These are phyloP conservation scores for Licmophora abbreviata DNA, from an alignment of 108 stramenopile genomes.

Conservation along the genomic window DNA sequence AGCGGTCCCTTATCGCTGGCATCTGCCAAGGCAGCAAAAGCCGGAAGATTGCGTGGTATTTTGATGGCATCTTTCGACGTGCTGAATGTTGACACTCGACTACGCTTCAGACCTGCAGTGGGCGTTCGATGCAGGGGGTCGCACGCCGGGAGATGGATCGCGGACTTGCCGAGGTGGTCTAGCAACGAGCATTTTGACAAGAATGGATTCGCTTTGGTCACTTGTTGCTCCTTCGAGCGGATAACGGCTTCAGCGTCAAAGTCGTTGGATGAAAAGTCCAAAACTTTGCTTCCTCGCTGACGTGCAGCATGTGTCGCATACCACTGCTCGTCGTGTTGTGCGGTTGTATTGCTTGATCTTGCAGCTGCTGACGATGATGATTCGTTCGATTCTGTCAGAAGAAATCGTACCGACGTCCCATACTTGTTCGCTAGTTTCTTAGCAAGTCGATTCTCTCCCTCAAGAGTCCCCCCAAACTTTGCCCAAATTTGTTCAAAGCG, in stretches of 20 bases:
- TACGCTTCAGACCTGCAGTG: background rate
- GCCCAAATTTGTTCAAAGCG: constrained; percentile 67
- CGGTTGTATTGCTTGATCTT: constrained; percentile 6
- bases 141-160: constrained; percentile 24
- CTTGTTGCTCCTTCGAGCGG: constrained; percentile 10
- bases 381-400: constrained; percentile 25
- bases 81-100: background rate
- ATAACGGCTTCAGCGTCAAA: constrained; percentile 69
- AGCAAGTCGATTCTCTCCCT: constrained; percentile 55
- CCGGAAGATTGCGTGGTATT: constrained; percentile 12
- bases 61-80: constrained; percentile 11
- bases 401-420: constrained; percentile 47
- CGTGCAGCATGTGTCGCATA: too few relatives aligned
- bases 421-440: constrained; percentile 71
- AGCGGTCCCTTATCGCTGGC: constrained; percentile 48
- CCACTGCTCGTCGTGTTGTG: background rate
- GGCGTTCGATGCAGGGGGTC: constrained; percentile 15
- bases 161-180: constrained; percentile 43
- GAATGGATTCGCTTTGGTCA: constrained; percentile 35
- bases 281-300: constrained; percentile 50
- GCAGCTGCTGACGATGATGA: background rate
- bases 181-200: constrained; percentile 14
- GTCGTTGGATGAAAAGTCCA: constrained; percentile 38
- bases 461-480: constrained; percentile 67
- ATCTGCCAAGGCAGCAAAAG: constrained; percentile 33